phyloP scores from a whole-genome alignment of 2,329 filamentous ascomycete genomes.

The Dryadomyces quercus-mongolicae region DNA sequence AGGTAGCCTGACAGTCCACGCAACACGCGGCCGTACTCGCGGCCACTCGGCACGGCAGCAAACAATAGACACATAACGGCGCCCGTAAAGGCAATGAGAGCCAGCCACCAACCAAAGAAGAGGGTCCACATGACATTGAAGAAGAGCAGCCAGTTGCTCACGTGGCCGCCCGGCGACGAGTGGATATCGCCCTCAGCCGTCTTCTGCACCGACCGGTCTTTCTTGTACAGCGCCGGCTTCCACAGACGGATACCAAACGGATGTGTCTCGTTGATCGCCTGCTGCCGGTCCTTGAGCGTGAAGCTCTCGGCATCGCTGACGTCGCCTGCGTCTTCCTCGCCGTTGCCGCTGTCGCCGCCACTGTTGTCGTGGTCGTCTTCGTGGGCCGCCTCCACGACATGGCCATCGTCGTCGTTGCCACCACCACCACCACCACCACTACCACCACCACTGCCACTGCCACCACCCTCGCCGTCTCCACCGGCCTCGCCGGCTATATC shows the following conservation, averaged over 20 bases:
- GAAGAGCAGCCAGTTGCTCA: conserved; percentile 71
- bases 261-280: conserved; percentile 97
- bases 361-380: conserved; percentile 22
- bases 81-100: conserved; percentile 59
- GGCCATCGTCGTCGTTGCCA: conserved; percentile 19
- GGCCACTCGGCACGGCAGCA: conserved; percentile 64
- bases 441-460: conserved; percentile 23
- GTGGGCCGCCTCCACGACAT: too few species aligned
- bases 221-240: conserved; percentile 98
- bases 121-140: conserved; percentile 89
- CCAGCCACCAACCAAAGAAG: conserved; percentile 93
- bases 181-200: conserved; percentile 95
- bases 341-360: conserved; percentile 24
- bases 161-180: conserved; percentile 77
- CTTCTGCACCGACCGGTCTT: conserved; percentile 89
- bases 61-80: conserved; percentile 71
- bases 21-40: conserved; percentile 76
- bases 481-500: conserved; percentile 23
- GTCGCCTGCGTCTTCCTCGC: conserved; percentile 56
- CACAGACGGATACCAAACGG: conserved; percentile 97
- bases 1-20: conserved; percentile 77
- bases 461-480: conserved; percentile 20
- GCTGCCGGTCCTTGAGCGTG: conserved; percentile 89
- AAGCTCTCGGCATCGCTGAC: conserved; percentile 94
- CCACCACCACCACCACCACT: conserved; percentile 25